Percentiles rank a stretch among this genome's conserved stretches.
Evolutionary conservation across 176 grass and related monocot species (phyloP).

Genomic region (Metroxylon sagu): DNA sequence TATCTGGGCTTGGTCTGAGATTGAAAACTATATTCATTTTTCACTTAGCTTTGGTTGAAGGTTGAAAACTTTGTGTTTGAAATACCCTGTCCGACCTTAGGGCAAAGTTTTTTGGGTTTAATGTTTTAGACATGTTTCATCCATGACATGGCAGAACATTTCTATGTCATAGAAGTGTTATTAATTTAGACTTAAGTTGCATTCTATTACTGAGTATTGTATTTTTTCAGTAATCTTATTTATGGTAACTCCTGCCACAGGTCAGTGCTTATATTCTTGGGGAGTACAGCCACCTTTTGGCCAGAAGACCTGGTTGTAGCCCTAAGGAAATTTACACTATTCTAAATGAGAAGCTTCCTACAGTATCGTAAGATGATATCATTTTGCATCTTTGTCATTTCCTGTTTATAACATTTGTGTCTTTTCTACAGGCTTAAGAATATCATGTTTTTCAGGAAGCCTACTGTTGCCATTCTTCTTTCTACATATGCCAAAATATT

Average conservation of each 20-base stretch:
- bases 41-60: too few species aligned
- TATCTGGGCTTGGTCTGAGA: too few species aligned
- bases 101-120: too few species aligned
- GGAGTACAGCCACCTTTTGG: constrained; percentile 96
- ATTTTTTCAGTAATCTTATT: background rate
- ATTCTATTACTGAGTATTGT: too few species aligned
- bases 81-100: too few species aligned
- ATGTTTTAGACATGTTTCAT: too few species aligned
- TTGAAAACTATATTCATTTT: too few species aligned
- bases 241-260: constrained; percentile 31
- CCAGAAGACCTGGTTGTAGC: constrained; percentile 74
- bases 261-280: constrained; percentile 97
- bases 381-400: constrained; percentile 6
- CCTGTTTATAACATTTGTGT: background rate
- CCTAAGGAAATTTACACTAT: constrained; percentile 91
- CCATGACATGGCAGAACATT: too few species aligned
- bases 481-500: constrained; percentile 94
- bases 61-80: too few species aligned
- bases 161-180: too few species aligned
- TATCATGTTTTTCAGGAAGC: constrained; percentile 48
- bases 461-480: constrained; percentile 91
- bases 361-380: constrained; percentile 70
- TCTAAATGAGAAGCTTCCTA: constrained; percentile 93
- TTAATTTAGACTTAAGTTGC: too few species aligned
- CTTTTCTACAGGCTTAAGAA: constrained; percentile 7